Evolutionary conservation across 78 protist genomes (phyloP).

Genomic region (Chrysochromulina parva): DNA sequence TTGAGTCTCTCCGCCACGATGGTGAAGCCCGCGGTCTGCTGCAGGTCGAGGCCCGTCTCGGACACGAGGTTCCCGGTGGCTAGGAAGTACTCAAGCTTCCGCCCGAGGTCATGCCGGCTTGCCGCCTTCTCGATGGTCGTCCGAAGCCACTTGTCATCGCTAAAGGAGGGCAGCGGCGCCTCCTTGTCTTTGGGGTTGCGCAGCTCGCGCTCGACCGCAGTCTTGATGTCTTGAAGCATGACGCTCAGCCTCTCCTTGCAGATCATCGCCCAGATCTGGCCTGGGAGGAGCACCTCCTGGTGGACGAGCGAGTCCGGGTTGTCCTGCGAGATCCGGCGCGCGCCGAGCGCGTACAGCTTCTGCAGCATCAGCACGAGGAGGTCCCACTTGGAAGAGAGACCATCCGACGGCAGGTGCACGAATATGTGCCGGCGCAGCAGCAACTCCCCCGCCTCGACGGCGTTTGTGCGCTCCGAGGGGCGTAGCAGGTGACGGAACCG

Average conservation of each 20-base stretch:
- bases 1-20: conserved; percentile 96
- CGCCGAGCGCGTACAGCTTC: conserved; percentile 74
- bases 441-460: conserved; percentile 54
- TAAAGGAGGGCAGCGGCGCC: not conserved
- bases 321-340: conserved; percentile 66
- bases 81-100: conserved; percentile 54
- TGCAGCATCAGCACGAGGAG: conserved; percentile 77
- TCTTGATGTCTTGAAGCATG: not conserved
- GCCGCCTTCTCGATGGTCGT: not conserved
- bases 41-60: conserved; percentile 85
- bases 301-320: conserved; percentile 75
- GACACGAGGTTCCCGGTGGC: conserved; percentile 88
- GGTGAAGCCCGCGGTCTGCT: conserved; percentile 85
- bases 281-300: conserved; percentile 87
- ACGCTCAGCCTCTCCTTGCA: conserved; percentile 39
- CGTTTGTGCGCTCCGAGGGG: not conserved
- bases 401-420: conserved; percentile 72
- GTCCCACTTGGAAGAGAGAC: conserved; percentile 73
- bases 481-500: conserved; percentile 34
- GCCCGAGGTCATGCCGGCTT: not conserved
- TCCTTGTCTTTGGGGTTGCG: not conserved
- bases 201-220: not conserved
- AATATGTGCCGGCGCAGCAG: conserved; percentile 66
- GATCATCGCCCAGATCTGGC: conserved; percentile 66
- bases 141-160: not conserved